phyloP scores from a whole-genome alignment of 1,284 basidiomycete genomes.

The Irpex rosettiformis region DNA sequence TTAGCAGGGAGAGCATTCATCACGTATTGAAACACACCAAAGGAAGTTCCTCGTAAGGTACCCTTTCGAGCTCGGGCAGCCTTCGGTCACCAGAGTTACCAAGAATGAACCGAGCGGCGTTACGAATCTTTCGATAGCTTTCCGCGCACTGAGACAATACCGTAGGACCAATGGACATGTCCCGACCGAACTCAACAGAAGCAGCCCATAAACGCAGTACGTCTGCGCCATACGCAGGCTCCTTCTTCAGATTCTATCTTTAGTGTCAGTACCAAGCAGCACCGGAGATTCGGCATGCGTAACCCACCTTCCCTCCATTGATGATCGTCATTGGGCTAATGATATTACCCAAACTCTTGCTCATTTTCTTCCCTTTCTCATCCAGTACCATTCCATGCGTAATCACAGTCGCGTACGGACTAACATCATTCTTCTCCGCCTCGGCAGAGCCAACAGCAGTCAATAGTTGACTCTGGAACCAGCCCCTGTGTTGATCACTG shows the following conservation, averaged over 20 bases:
- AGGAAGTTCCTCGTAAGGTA: conserved; percentile 43
- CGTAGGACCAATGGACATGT: conserved; percentile 82
- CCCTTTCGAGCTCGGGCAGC: conserved; percentile 28
- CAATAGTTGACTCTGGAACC: conserved; percentile 96
- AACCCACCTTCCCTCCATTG: conserved; percentile 72
- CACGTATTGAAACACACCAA: conserved; percentile 47
- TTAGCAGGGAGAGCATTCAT: conserved; percentile 52
- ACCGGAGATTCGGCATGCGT: no score
- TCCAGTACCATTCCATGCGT: conserved; percentile 99
- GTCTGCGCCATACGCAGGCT: conserved; percentile 85
- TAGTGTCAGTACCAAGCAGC: conserved; percentile 4
- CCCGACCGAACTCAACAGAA: conserved; percentile 86
- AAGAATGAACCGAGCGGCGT: conserved; percentile 86
- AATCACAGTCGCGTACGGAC: conserved; percentile 81
- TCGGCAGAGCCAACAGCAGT: conserved; percentile 68
- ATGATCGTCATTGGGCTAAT: conserved; percentile 83
- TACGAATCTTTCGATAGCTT: conserved; percentile 83
- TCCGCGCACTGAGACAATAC: conserved; percentile 80
- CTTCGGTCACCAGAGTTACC: conserved; percentile 66
- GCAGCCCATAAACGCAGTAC: conserved; percentile 91
- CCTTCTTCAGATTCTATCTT: conserved; percentile 58
- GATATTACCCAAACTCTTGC: conserved; percentile 95
- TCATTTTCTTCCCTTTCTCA: conserved; percentile 94
- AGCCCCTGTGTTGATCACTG: conserved; percentile 96
- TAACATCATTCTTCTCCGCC: conserved; percentile 29